A percentile compares a stretch with the other conserved stretches of the same genome.
Evolutionary conservation across 495 filamentous ascomycete genomes (phyloP).

Genomic region (Pyrenula aspistea): DNA sequence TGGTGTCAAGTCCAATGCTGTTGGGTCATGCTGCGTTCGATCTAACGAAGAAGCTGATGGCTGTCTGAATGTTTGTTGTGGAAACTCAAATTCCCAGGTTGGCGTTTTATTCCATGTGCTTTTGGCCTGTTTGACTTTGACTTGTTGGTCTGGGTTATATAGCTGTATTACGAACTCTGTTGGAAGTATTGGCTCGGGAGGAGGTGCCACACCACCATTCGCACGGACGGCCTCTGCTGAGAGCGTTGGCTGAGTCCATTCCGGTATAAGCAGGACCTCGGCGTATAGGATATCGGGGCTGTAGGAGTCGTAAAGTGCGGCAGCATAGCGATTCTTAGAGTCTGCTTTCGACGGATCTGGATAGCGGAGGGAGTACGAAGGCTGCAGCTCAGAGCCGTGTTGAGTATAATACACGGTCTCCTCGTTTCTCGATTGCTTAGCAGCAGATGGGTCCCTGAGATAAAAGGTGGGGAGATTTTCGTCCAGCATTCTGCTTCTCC

Average conservation of each 20-base stretch:
- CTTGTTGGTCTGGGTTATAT: slow-evolving; percentile 85
- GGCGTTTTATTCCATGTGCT: slow-evolving; percentile 68
- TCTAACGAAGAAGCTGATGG: slow-evolving; percentile 70
- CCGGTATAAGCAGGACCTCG: slow-evolving; percentile 72
- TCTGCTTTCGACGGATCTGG: slow-evolving; percentile 56
- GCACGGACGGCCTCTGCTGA: slow-evolving; percentile 68
- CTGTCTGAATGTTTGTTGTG: slow-evolving; percentile 68
- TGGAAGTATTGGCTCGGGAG: slow-evolving; percentile 67
- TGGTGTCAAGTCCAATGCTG: slow-evolving; percentile 57
- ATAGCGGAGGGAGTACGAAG: slow-evolving; percentile 67
- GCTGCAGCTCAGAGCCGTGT: slow-evolving; percentile 64
- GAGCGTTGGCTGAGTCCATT: slow-evolving; percentile 71
- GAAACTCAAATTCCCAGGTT: slow-evolving; percentile 87
- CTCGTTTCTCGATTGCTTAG: slow-evolving; percentile 37
- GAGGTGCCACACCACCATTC: slow-evolving; percentile 55
- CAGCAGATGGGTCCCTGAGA: slow-evolving; percentile 6
- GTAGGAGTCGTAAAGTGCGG: slow-evolving; percentile 73
- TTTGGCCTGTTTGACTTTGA: slow-evolving; percentile 55
- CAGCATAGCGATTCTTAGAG: slow-evolving; percentile 72
- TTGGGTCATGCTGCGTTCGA: slow-evolving; percentile 55
- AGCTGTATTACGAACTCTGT: slow-evolving; percentile 71
- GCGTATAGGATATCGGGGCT: slow-evolving; percentile 73
- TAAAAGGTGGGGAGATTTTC: slow-evolving; percentile 64
- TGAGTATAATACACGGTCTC: slow-evolving; percentile 60
- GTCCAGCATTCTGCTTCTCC: slow-evolving; percentile 61